Evolutionary conservation across 2,329 filamentous ascomycete genomes (phyloP), one percentile per base, ranked within the genome.

Genomic region (Aureobasidium musti): DNA sequence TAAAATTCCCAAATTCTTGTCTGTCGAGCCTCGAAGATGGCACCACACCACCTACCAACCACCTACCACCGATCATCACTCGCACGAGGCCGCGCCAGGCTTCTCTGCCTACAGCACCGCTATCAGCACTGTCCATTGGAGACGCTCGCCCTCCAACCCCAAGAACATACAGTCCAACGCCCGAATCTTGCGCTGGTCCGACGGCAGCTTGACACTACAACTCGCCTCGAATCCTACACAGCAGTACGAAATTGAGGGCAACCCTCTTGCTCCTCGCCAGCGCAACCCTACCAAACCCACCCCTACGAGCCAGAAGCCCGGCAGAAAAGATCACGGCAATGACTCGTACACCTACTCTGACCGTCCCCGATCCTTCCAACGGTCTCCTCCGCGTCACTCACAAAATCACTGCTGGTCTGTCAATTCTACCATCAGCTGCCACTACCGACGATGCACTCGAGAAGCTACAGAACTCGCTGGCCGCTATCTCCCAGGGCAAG

Each of bases 311-410:
- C 71, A 77, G 41, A 70, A 70, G 41, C 68, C 70, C 3, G 60
- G 63, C 37, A 79, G 82, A 2, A 90, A 90, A 79, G 81, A 87
- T 68, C 85, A 88, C 71, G 81, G 86, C 33, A 84, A 89, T 68
- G 91, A 94, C 72, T 86, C 88, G 7, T 89, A 91, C 76, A 90
- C 89, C 72, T 94, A 93, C 73, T n/a, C 86, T 91, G 8, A 88
- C 88, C 2, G 87, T 89, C 1, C 89, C 90, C 0, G 87, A 91
- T 71, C 81, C 90, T 67, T 82, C 84, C 33, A 88, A 87, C 52
- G 87, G 88, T 68, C 80, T 91, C 28, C 82, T 93, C 68, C 84
- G 91, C 74, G 85, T 90, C 10, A 88, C 91, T 19, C 89, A 90
- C 67, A 91, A 93, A 74, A 83, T 94, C 73, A 89, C 88, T 11